Evolutionary conservation across 116 monocot genomes (phyloP).

Genomic region (Trichopus zeylanicus): DNA sequence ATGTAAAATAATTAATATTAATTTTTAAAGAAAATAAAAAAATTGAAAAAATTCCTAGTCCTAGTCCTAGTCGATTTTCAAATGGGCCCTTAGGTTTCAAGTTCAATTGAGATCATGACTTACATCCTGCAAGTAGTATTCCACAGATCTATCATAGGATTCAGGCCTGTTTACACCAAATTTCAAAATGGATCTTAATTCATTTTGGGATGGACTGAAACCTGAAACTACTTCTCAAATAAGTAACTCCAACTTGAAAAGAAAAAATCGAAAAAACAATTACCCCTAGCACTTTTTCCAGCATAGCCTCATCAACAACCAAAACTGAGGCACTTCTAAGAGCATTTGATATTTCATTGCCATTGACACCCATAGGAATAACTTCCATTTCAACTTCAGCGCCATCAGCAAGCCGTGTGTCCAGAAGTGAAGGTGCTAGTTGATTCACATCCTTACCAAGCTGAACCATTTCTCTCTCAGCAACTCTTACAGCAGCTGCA

Average conservation of each 20-base stretch:
- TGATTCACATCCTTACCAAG: constrained; percentile 51
- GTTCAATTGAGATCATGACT: too few species aligned
- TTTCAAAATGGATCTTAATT: too few species aligned
- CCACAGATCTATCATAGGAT: too few species aligned
- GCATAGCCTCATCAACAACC: constrained; percentile 72
- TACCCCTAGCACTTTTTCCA: constrained; percentile 99
- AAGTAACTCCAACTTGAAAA: too few species aligned
- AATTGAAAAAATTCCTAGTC: neutral
- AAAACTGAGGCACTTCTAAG: constrained; percentile 38
- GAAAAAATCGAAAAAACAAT: constrained; percentile 10
- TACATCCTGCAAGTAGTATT: too few species aligned
- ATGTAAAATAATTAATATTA: too few species aligned
- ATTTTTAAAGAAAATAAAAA: too few species aligned
- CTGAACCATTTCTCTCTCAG: constrained; percentile 57
- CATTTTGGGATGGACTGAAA: too few species aligned
- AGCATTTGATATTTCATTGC: constrained; percentile 52
- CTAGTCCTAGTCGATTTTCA: too few species aligned
- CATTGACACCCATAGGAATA: constrained; percentile 66
- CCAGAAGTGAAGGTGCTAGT: constrained; percentile 51
- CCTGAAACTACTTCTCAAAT: too few species aligned
- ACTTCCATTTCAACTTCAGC: constrained; percentile 99
- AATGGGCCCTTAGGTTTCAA: too few species aligned
- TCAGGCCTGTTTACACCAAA: too few species aligned
- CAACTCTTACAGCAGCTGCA: constrained; percentile 83
- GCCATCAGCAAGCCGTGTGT: constrained; percentile 64